These are phyloP conservation scores for Alternaria alternata DNA, from an alignment of 2,329 filamentous ascomycete genomes.

Conservation along the genomic window DNA sequence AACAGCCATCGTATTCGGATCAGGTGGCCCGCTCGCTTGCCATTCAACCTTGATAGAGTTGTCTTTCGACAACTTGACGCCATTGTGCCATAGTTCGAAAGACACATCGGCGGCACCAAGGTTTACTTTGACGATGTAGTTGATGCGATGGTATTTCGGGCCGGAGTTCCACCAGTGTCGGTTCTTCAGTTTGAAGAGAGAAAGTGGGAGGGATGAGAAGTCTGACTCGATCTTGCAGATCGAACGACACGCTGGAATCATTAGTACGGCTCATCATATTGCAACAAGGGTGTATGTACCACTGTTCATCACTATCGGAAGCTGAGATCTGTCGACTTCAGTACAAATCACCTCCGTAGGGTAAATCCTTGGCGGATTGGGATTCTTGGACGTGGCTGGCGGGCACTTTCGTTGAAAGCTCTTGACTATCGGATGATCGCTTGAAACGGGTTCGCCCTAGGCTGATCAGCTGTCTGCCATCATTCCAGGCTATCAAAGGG, in stretches of 20 bases:
- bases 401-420: constrained; percentile 34
- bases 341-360: constrained; percentile 31
- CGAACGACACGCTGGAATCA: constrained; percentile 20
- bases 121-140: constrained; percentile 30
- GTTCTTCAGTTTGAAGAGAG: constrained; percentile 33
- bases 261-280: neutral
- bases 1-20: neutral
- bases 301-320: constrained; percentile 20
- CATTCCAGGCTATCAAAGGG: no score
- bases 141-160: constrained; percentile 27
- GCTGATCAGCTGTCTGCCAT: constrained; percentile 12
- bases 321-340: constrained; percentile 24
- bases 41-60: constrained; percentile 33
- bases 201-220: constrained; percentile 21
- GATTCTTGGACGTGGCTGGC: constrained; percentile 20
- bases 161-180: constrained; percentile 33
- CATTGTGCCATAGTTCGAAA: constrained; percentile 34
- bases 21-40: constrained; percentile 23
- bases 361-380: constrained; percentile 28
- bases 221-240: constrained; percentile 33
- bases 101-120: constrained; percentile 29
- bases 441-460: constrained; percentile 35
- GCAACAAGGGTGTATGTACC: constrained; percentile 5
- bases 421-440: constrained; percentile 25
- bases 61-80: constrained; percentile 30